Base-by-base conservation (phyloP, 2,329 filamentous ascomycete genomes). In the Zasmidium cellare region DNA sequence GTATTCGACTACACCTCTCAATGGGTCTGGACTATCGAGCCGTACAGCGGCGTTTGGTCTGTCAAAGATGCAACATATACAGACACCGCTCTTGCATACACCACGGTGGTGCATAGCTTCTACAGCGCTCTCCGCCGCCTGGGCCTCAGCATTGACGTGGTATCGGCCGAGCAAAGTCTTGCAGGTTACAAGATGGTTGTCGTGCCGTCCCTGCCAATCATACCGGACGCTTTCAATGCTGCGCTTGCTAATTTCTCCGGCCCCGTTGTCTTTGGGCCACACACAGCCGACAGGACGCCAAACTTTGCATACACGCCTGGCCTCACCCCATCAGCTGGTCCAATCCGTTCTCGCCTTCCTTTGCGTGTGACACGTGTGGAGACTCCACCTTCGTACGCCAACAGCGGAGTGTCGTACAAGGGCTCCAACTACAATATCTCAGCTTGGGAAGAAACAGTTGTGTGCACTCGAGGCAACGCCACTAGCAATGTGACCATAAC, bases 1-100 rank as follows among this genome's bases (percentile, higher is more conserved):
- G 47, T 67, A 2, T 66, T 62, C 28, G 60, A 65, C 41, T 66
- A 67, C 46, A 58, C 56, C 3, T 64, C 63, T 12, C 38, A 63
- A 23, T 67, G 63, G 65, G 60, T 65, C 7, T 66, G 63, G 63
- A 28, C 31, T 2, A 66, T 67, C 35, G 65, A 67, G 35, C 65
- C 65, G 2, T 66, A 66, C 54, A 61, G 57, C 23, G 65, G 62
- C 2, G 47, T 57, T 12, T 67, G 62, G 61, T 59, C 59, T 3
- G 58, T 61, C 24, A 57, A 65, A 53, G 60, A 65, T 41, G 64
- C 62, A 2, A 28, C 49, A 19, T 67, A 66, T 31, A 56, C 60
- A 1, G 57, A 60, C 45, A 20, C 56, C 12, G 57, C 50, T 0
- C 46, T 63, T 11, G 28, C 55, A 9, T 67, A 67, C 46, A 58